Conservation (phyloP, 2,329 filamentous ascomycete genomes). For the Herpotrichia juniperi region DNA sequence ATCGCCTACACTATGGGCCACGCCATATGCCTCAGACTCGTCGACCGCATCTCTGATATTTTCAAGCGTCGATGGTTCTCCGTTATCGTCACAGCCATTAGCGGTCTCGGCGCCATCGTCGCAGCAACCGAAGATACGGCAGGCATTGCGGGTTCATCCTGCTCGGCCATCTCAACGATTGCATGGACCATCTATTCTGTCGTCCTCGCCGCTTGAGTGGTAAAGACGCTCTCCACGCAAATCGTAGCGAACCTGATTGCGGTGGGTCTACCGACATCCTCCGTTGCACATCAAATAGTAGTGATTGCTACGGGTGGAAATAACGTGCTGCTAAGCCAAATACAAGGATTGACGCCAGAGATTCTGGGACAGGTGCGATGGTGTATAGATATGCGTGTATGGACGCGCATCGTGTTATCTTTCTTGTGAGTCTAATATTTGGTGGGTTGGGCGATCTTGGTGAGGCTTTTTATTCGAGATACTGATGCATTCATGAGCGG, state of each 20-base stretch:
- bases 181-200: conserved; percentile 45
- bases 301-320: conserved; percentile 35
- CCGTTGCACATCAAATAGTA: conserved; percentile 40
- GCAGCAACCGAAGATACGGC: conserved; percentile 11
- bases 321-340: conserved; percentile 25
- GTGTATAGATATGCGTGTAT: conserved; percentile 46
- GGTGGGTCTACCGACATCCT: conserved; percentile 44
- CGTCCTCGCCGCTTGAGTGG: conserved; percentile 48
- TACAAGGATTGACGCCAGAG: conserved; percentile 38
- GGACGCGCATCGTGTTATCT: conserved; percentile 51
- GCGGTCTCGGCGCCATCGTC: conserved; percentile 13
- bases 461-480: conserved; percentile 14
- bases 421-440: conserved; percentile 48
- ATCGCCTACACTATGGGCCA: conserved; percentile 19
- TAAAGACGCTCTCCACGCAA: conserved; percentile 42
- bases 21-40: conserved; percentile 16
- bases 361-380: conserved; percentile 39
- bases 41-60: conserved; percentile 29
- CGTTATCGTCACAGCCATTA: conserved; percentile 32
- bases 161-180: conserved; percentile 20
- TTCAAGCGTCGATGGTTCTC: conserved; percentile 41
- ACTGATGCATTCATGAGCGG: conserved; percentile 16
- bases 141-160: conserved; percentile 18
- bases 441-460: conserved; percentile 45
- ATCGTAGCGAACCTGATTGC: conserved; percentile 42